Evolutionary conservation across 2,329 filamentous ascomycete genomes (phyloP), one percentile per base, ranked within the genome.

Genomic region (Penicillium palitans): DNA sequence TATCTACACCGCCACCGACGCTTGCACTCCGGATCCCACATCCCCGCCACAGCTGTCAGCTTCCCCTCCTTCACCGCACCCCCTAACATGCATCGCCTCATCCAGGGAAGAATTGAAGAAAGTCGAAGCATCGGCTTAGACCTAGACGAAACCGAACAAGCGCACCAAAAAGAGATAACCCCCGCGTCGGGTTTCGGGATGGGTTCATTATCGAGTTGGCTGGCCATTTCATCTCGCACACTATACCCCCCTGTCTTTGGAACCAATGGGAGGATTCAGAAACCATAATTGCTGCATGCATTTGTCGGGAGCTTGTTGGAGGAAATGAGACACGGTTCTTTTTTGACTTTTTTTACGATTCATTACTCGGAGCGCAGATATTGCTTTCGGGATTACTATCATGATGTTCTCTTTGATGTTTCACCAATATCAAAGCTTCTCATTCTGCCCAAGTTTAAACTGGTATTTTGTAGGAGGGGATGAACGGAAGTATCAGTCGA

Each of bases 21-120:
- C 29, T 37, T 6, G 6, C 31, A 19, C 25, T 6, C n/a, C 45
- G 9, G 19, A 24, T 42, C 25, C 40, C 51, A 37, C 47, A n/a
- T 42, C 41, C n/a, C 21, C 35, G 9, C 44, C 24, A 24, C 24
- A 37, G 6, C 29, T 24, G 19, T 27, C 42, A 52, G 45, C 29
- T 35, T 29, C 17, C 27, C 49, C n/a, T 37, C 37, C 6, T 37
- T 35, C n/a, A 25, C 27, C 17, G n/a, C 27, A 48, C 21, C 13
- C 17, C 19, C 61, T 52, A 57, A 62, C 24, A 50, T 17, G 25
- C 19, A n/a, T 47, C 48, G 59, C 50, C 35, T 31, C 13, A 33
- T 54, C 7, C 50, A 77, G 72, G 62, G 70, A 96, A 78, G 93
- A 98, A 77, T 80, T 97, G 65, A 96, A 96, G 84, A 97, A 96